Evolutionary conservation across 2,329 filamentous ascomycete genomes (phyloP).

Genomic region (Calonectria montana): DNA sequence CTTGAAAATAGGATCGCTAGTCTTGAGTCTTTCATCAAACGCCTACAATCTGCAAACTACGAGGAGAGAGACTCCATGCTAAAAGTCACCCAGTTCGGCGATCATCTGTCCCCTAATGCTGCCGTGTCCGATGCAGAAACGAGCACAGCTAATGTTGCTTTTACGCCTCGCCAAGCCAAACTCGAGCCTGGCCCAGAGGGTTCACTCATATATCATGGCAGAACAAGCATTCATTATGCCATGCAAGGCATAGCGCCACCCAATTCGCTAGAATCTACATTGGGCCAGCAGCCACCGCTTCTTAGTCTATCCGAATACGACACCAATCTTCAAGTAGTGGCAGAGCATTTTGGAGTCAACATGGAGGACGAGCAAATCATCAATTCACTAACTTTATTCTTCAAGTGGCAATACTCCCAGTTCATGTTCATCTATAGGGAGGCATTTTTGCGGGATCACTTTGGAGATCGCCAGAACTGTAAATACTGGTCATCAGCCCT

Average conservation of each 20-base stretch:
- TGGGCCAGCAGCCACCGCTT: slow-evolving; percentile 7
- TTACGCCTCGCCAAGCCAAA: slow-evolving; percentile 4
- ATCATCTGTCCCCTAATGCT: neutral
- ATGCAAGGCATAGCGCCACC: slow-evolving; percentile 15
- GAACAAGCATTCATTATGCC: slow-evolving; percentile 41
- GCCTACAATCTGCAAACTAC: slow-evolving; percentile 11
- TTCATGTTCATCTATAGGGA: slow-evolving; percentile 47
- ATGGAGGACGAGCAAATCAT: slow-evolving; percentile 33
- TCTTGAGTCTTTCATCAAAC: slow-evolving; percentile 26
- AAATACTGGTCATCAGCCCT: slow-evolving; percentile 43
- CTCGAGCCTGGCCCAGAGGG: slow-evolving; percentile 21
- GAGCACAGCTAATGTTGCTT: neutral
- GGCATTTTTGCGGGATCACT: slow-evolving; percentile 42
- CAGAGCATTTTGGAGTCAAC: slow-evolving; percentile 38
- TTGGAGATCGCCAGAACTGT: slow-evolving; percentile 25
- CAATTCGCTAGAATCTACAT: neutral
- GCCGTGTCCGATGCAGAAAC: neutral
- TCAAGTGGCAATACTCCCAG: slow-evolving; percentile 45
- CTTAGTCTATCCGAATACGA: slow-evolving; percentile 15
- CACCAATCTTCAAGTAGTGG: slow-evolving; percentile 29
- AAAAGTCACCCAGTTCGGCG: slow-evolving; percentile 1
- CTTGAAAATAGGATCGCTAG: slow-evolving; percentile 35
- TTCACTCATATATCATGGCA: slow-evolving; percentile 31
- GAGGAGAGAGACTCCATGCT: slow-evolving; percentile 14
- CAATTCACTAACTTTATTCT: slow-evolving; percentile 37